Evolutionary conservation across 78 protist genomes (phyloP).

Genomic region (Planoprotostelium fungivorum): DNA sequence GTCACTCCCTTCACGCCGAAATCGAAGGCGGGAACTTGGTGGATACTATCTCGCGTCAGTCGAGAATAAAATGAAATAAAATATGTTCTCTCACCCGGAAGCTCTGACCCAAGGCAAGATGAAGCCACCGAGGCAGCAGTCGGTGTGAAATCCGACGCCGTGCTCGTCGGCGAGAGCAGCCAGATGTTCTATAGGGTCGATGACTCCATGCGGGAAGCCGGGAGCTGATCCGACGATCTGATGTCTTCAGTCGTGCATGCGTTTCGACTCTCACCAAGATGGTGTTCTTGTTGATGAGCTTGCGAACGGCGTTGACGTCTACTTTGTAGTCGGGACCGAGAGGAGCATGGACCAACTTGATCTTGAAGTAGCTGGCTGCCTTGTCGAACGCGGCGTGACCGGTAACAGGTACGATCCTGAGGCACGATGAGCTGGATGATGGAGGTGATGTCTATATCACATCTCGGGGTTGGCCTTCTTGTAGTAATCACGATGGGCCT

Average conservation of each 20-base stretch:
- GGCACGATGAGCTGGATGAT: not conserved
- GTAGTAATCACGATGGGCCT: conserved; percentile 51
- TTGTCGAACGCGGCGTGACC: conserved; percentile 53
- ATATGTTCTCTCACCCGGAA: conserved; percentile 46
- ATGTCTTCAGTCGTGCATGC: not conserved
- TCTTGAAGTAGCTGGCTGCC: conserved; percentile 30
- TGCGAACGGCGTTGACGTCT: conserved; percentile 10
- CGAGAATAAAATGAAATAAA: not conserved
- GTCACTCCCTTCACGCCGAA: conserved; percentile 78
- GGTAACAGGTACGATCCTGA: conserved; percentile 32
- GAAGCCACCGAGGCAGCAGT: conserved; percentile 86
- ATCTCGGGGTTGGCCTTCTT: conserved; percentile 38
- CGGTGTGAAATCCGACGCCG: conserved; percentile 79
- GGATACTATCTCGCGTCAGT: not conserved
- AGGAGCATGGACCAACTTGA: conserved; percentile 43
- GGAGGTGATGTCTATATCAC: not conserved
- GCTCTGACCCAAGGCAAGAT: conserved; percentile 65
- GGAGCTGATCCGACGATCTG: conserved; percentile 76
- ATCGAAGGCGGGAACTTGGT: conserved; percentile 68
- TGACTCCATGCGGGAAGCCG: conserved; percentile 76
- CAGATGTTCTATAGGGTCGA: conserved; percentile 67
- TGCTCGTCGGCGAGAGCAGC: conserved; percentile 47
- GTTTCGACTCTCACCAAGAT: conserved; percentile 17
- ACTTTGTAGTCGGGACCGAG: conserved; percentile 37
- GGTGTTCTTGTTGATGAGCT: conserved; percentile 45